A percentile compares a stretch with the other conserved stretches of the same genome.
These are phyloP conservation scores for Lasiosphaeria miniovina DNA, from an alignment of 495 filamentous ascomycete species.

Conservation along the genomic window DNA sequence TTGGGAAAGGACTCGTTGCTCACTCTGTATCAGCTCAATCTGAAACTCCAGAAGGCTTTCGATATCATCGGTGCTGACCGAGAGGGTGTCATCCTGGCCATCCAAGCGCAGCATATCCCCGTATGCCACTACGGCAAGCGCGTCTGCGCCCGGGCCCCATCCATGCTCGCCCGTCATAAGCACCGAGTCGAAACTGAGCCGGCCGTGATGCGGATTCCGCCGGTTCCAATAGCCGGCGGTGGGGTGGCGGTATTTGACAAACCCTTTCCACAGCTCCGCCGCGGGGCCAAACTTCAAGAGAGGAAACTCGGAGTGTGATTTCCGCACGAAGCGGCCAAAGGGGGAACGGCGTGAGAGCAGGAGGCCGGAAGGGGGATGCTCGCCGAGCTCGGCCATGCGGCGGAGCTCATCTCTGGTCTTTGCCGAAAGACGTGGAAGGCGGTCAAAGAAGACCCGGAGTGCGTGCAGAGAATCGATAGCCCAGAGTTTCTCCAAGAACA, in stretches of 20 bases:
- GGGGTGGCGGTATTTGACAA: constrained; percentile 73
- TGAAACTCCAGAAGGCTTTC: constrained; percentile 85
- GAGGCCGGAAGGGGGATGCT: constrained; percentile 40
- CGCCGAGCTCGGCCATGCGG: constrained; percentile 36
- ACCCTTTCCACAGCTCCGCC: constrained; percentile 71
- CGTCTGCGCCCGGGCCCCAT: constrained; percentile 40
- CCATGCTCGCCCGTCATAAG: constrained; percentile 48
- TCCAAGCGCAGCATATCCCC: constrained; percentile 51
- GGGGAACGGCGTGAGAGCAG: constrained; percentile 66
- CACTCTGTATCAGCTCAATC: constrained; percentile 81
- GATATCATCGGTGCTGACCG: constrained; percentile 75
- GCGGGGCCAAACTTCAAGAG: constrained; percentile 75
- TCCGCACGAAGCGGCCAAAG: constrained; percentile 78
- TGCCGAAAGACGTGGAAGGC: constrained; percentile 53
- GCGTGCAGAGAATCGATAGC: constrained; percentile 74
- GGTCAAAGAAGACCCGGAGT: constrained; percentile 67
- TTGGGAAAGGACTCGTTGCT: constrained; percentile 22
- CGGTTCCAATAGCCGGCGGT: constrained; percentile 68
- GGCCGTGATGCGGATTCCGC: constrained; percentile 59
- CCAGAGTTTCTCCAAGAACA: constrained; percentile 83
- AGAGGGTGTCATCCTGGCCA: constrained; percentile 36
- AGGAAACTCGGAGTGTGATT: constrained; percentile 74
- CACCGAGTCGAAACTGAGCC: constrained; percentile 67
- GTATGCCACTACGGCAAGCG: constrained; percentile 58
- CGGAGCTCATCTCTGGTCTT: constrained; percentile 59